phyloP scores from a whole-genome alignment of 2,329 filamentous ascomycete genomes.

The Trichoderma koningii region DNA sequence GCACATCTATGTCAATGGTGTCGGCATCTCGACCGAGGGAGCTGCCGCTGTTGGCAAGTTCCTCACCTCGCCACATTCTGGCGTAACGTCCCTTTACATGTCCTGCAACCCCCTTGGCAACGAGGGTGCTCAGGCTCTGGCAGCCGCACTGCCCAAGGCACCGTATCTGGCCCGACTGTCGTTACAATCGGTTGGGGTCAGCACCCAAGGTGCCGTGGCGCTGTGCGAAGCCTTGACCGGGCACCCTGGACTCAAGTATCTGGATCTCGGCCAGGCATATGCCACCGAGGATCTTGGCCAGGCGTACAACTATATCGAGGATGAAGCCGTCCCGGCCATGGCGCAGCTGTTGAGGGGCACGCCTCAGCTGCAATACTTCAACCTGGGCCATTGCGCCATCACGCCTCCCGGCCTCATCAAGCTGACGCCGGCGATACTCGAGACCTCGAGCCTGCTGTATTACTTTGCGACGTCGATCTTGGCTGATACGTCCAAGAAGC shows the following conservation, averaged over 20 bases:
- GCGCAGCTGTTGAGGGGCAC: slow-evolving; percentile 39
- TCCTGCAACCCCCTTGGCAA: slow-evolving; percentile 44
- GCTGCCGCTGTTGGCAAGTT: slow-evolving; percentile 40
- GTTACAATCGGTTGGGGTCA: slow-evolving; percentile 49
- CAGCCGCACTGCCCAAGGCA: slow-evolving; percentile 38
- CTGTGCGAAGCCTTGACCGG: slow-evolving; percentile 43
- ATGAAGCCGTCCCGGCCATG: slow-evolving; percentile 41
- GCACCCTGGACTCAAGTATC: slow-evolving; percentile 41
- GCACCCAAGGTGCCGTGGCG: slow-evolving; percentile 42
- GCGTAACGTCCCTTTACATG: slow-evolving; percentile 42
- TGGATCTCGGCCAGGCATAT: slow-evolving; percentile 51
- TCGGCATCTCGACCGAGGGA: slow-evolving; percentile 39
- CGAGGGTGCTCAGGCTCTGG: slow-evolving; percentile 37
- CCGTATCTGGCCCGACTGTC: slow-evolving; percentile 41
- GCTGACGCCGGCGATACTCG: slow-evolving; percentile 38
- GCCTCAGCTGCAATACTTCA: slow-evolving; percentile 45
- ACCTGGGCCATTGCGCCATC: slow-evolving; percentile 44
- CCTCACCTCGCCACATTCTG: slow-evolving; percentile 39
- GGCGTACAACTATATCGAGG: slow-evolving; percentile 52
- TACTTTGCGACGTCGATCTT: slow-evolving; percentile 43
- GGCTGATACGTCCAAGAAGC: slow-evolving; percentile 33
- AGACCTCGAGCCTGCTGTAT: slow-evolving; percentile 41
- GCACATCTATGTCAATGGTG: slow-evolving; percentile 44
- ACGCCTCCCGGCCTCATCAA: slow-evolving; percentile 35
- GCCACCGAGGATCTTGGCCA: slow-evolving; percentile 49